These are phyloP conservation scores for Fomitiporia mediterranea DNA, from an alignment of 1,284 basidiomycete species.

Conservation along the genomic window DNA sequence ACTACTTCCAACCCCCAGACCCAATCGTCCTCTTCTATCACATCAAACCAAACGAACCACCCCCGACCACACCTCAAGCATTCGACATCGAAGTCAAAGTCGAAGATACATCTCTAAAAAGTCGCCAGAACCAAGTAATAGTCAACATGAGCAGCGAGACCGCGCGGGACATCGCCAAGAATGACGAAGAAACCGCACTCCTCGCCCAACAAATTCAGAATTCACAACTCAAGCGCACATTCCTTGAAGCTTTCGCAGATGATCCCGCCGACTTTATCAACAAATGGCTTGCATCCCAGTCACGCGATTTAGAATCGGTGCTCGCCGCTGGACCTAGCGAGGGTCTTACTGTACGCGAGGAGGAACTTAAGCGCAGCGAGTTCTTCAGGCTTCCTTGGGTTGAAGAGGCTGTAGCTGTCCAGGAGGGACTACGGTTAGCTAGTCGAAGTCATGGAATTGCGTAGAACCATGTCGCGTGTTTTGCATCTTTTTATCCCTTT, in stretches of 20 bases:
- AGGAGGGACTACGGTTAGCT: constrained; percentile 49
- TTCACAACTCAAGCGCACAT: constrained; percentile 81
- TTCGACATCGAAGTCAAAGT: constrained; percentile 90
- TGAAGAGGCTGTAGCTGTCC: constrained; percentile 59
- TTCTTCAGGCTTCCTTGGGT: constrained; percentile 91
- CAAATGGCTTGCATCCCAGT: constrained; percentile 88
- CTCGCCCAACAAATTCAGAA: constrained; percentile 82
- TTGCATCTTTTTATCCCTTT: background rate
- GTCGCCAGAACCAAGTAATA: constrained; percentile 70
- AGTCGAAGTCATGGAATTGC: constrained; percentile 29
- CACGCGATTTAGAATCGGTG: constrained; percentile 83
- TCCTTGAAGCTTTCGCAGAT: constrained; percentile 78
- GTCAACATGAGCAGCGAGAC: constrained; percentile 70
- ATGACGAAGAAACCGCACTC: constrained; percentile 87
- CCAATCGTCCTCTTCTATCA: constrained; percentile 84
- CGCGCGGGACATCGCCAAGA: constrained; percentile 59
- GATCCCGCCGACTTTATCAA: constrained; percentile 83
- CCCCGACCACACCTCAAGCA: constrained; percentile 61
- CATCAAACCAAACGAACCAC: constrained; percentile 51
- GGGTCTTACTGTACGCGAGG: constrained; percentile 75
- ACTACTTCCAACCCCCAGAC: constrained; percentile 73
- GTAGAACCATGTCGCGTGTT: background rate
- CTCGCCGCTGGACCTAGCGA: constrained; percentile 84
- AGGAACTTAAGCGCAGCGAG: constrained; percentile 84
- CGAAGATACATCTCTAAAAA: constrained; percentile 77